phyloP scores from a whole-genome alignment of 768 basidiomycete genomes.

The Boletus rufocinnamomeus region DNA sequence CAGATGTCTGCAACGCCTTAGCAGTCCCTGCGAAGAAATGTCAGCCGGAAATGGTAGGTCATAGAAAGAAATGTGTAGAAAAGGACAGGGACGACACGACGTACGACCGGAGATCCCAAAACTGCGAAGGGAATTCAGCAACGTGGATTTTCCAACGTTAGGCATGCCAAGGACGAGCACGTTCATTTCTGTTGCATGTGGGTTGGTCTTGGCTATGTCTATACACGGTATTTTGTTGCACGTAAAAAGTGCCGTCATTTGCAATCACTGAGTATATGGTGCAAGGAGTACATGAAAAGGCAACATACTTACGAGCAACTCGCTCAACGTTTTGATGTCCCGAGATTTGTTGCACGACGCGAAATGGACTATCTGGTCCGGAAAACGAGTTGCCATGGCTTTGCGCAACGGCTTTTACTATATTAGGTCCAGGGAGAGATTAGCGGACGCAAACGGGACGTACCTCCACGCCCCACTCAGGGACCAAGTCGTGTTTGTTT shows the following conservation, averaged over 20 bases:
- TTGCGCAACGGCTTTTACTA: constrained; percentile 64
- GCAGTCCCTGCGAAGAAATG: constrained; percentile 55
- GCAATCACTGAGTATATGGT: constrained; percentile 1
- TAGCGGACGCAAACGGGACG: constrained; percentile 13
- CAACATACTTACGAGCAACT: constrained; percentile 73
- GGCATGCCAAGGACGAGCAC: constrained; percentile 98
- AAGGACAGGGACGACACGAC: constrained; percentile 32
- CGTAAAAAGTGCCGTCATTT: neutral
- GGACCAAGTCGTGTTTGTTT: constrained; percentile 91
- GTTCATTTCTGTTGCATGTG: constrained; percentile 75
- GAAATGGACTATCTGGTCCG: constrained; percentile 67
- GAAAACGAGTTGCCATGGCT: constrained; percentile 71
- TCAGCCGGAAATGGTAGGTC: constrained; percentile 4
- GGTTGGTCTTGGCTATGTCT: constrained; percentile 73
- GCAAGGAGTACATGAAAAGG: neutral
- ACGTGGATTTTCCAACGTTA: constrained; percentile 95
- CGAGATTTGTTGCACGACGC: constrained; percentile 69
- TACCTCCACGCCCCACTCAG: constrained; percentile 87
- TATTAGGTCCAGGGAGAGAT: constrained; percentile 13
- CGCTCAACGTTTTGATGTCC: constrained; percentile 65
- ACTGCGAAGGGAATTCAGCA: constrained; percentile 86
- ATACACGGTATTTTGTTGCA: constrained; percentile 1
- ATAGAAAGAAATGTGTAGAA: neutral
- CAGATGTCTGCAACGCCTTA: constrained; percentile 88
- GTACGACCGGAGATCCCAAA: constrained; percentile 86